Percentiles rank a stretch among this genome's conserved stretches.
Evolutionary conservation across 169 alveolate species (phyloP).

Genomic region (Plasmodium yoelii): DNA sequence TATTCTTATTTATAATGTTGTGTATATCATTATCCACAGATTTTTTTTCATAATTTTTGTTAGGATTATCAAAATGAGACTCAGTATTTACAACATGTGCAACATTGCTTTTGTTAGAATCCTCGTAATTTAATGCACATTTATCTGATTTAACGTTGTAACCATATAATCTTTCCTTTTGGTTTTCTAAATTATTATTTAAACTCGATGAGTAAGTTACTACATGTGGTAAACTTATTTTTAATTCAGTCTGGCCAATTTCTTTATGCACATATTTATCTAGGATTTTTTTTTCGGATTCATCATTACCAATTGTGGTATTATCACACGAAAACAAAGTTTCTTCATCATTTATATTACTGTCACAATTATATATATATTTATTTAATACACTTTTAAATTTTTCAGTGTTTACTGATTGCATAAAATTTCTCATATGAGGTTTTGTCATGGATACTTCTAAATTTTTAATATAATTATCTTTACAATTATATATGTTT

Average conservation of each 20-base stretch:
- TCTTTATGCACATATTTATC: too few species aligned
- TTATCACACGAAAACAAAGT: too few species aligned
- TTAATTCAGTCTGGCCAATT: too few species aligned
- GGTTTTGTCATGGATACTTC: conserved; percentile 69
- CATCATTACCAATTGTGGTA: background rate
- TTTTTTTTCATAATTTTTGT: background rate
- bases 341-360: background rate
- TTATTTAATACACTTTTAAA: conserved; percentile 25
- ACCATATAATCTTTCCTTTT: too few species aligned
- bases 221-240: too few species aligned
- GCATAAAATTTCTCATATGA: conserved; percentile 35
- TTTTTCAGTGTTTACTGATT: conserved; percentile 29
- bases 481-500: conserved; percentile 8
- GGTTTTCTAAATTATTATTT: too few species aligned
- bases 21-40: background rate
- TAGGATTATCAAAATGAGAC: too few species aligned
- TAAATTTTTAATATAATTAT: conserved; percentile 17
- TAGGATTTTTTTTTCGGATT: background rate
- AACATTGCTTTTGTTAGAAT: too few species aligned
- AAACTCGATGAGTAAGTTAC: too few species aligned
- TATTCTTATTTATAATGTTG: background rate
- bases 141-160: too few species aligned
- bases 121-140: too few species aligned
- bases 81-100: too few species aligned
- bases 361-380: conserved; percentile 7